phyloP scores from a whole-genome alignment of 768 basidiomycete genomes.

The Auriculariales sp. region DNA sequence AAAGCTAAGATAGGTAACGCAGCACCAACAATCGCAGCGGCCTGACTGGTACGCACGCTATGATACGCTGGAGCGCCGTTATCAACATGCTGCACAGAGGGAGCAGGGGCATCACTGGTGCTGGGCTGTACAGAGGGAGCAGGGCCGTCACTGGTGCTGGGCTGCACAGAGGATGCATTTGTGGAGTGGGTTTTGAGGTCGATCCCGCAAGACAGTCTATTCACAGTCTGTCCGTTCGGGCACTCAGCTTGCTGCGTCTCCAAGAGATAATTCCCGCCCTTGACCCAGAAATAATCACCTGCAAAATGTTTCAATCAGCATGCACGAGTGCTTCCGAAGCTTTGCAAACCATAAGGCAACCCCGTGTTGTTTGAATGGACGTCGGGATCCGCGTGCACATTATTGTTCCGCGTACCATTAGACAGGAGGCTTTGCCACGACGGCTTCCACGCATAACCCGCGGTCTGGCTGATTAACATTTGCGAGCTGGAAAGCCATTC shows the following conservation, averaged over 20 bases:
- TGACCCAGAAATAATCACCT: neutral
- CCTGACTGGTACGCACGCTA: too few species aligned
- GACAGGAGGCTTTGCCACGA: slow-evolving; percentile 49
- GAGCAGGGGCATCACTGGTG: too few species aligned
- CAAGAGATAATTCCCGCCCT: neutral
- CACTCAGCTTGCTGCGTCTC: neutral
- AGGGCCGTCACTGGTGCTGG: too few species aligned
- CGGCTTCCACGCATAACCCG: slow-evolving; percentile 39
- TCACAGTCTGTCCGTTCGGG: neutral
- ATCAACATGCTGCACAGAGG: too few species aligned
- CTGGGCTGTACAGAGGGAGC: too few species aligned
- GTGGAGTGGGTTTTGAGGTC: too few species aligned
- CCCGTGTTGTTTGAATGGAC: slow-evolving; percentile 3
- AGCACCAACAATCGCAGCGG: too few species aligned
- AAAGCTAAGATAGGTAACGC: too few species aligned
- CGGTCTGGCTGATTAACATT: slow-evolving; percentile 34
- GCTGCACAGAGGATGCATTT: too few species aligned
- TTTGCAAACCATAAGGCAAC: neutral
- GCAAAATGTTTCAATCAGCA: too few species aligned
- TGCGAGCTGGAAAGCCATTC: slow-evolving; percentile 15
- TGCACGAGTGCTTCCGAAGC: too few species aligned
- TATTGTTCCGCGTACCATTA: slow-evolving; percentile 51
- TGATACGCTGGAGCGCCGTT: too few species aligned
- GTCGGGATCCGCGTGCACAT: slow-evolving; percentile 14
- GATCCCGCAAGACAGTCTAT: neutral